A percentile compares a stretch with the other conserved stretches of the same genome.
phyloP scores from a whole-genome alignment of 495 filamentous ascomycete genomes.

The Penicillium pulvis region DNA sequence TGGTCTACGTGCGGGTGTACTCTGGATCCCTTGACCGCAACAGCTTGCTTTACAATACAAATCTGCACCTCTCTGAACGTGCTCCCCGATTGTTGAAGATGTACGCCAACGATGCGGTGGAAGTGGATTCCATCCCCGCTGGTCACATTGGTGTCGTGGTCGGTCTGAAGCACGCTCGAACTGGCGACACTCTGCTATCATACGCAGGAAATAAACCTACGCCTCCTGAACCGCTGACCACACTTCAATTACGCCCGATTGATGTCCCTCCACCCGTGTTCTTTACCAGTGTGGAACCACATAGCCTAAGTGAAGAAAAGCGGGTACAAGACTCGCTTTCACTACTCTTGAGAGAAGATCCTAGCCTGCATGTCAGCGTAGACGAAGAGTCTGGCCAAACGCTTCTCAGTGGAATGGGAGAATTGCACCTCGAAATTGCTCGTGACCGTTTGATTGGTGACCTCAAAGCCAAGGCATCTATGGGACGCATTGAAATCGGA shows the following conservation, averaged over 20 bases:
- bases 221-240: slow-evolving; percentile 68
- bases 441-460: slow-evolving; percentile 83
- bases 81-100: slow-evolving; percentile 84
- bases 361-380: slow-evolving; percentile 79
- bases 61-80: slow-evolving; percentile 77
- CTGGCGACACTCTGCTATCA: slow-evolving; percentile 87
- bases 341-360: slow-evolving; percentile 86
- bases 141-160: slow-evolving; percentile 97
- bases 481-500: slow-evolving; percentile 93
- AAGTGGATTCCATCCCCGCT: slow-evolving; percentile 74
- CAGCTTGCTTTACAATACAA: slow-evolving; percentile 82
- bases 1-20: slow-evolving; percentile 93
- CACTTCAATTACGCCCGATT: slow-evolving; percentile 83
- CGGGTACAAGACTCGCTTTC: slow-evolving; percentile 72
- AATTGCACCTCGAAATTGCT: slow-evolving; percentile 96
- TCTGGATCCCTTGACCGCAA: slow-evolving; percentile 76
- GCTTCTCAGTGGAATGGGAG: slow-evolving; percentile 93
- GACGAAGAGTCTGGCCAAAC: slow-evolving; percentile 94
- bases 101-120: slow-evolving; percentile 86
- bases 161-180: slow-evolving; percentile 86
- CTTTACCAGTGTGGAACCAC: slow-evolving; percentile 89
- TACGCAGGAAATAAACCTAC: slow-evolving; percentile 63
- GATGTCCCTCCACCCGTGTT: slow-evolving; percentile 92
- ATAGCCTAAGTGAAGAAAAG: slow-evolving; percentile 76
- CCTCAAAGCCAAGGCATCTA: slow-evolving; percentile 83